phyloP scores from a whole-genome alignment of 2,329 filamentous ascomycete genomes.

The Pseudogymnoascus sp. region DNA sequence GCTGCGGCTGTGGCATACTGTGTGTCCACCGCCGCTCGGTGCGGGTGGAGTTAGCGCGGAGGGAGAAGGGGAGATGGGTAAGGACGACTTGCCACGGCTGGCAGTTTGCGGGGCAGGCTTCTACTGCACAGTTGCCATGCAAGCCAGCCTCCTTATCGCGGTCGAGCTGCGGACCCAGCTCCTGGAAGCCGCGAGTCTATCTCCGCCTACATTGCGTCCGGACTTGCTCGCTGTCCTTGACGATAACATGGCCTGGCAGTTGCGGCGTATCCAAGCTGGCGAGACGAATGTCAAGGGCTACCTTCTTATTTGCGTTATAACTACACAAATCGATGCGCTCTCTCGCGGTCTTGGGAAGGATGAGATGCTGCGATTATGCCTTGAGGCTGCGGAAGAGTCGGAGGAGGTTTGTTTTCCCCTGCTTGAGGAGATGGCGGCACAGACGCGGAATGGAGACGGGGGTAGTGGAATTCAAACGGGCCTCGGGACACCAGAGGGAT shows the following conservation, averaged over 20 bases:
- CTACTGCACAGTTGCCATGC: constrained; percentile 31
- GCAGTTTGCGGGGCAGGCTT: constrained; percentile 35
- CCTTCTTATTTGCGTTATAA: constrained; percentile 29
- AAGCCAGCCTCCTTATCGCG: constrained; percentile 33
- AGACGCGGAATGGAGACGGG: constrained; percentile 11
- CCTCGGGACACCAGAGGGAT: constrained; percentile 23
- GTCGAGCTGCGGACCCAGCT: constrained; percentile 37
- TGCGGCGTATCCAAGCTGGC: constrained; percentile 33
- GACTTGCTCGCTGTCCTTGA: constrained; percentile 39
- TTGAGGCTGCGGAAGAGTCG: constrained; percentile 34
- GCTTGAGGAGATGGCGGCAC: constrained; percentile 29
- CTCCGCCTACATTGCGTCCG: constrained; percentile 29
- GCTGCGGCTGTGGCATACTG: constrained; percentile 37
- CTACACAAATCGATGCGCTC: constrained; percentile 38
- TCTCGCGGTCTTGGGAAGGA: constrained; percentile 30
- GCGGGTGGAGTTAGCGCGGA: constrained; percentile 16
- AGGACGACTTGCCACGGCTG: constrained; percentile 34
- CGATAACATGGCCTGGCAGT: constrained; percentile 33
- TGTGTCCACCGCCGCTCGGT: constrained; percentile 29
- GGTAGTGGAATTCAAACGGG: constrained; percentile 19
- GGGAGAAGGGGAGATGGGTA: constrained; percentile 2
- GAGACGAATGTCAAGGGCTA: constrained; percentile 40
- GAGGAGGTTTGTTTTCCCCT: constrained; percentile 29
- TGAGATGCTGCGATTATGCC: constrained; percentile 29
- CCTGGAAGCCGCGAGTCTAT: constrained; percentile 35